These are phyloP conservation scores for Fusarium mangiferae DNA, from an alignment of 2,329 filamentous ascomycete genomes.

Conservation along the genomic window DNA sequence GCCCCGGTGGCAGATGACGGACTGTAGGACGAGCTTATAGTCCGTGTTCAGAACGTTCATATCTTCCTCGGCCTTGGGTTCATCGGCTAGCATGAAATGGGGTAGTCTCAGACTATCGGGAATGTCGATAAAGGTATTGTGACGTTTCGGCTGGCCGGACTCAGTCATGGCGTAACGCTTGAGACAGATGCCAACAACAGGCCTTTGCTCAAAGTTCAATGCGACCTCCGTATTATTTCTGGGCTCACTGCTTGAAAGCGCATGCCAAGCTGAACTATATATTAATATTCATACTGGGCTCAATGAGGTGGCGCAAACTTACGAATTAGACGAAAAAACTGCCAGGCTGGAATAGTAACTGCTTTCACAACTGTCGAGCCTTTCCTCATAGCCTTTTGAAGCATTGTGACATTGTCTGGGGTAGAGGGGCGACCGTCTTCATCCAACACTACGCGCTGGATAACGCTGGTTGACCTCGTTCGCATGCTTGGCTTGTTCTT, in stretches of 20 bases:
- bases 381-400: slow-evolving; percentile 57
- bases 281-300: slow-evolving; percentile 48
- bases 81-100: slow-evolving; percentile 85
- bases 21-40: slow-evolving; percentile 92
- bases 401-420: slow-evolving; percentile 53
- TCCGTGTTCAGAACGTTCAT: slow-evolving; percentile 79
- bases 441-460: slow-evolving; percentile 68
- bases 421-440: slow-evolving; percentile 58
- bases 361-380: slow-evolving; percentile 73
- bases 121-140: slow-evolving; percentile 90
- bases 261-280: slow-evolving; percentile 80
- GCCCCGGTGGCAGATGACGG: slow-evolving; percentile 91
- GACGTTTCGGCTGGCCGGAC: slow-evolving; percentile 74
- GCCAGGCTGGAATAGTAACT: slow-evolving; percentile 95
- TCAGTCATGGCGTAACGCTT: slow-evolving; percentile 84
- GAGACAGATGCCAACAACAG: slow-evolving; percentile 90
- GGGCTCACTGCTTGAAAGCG: slow-evolving; percentile 63
- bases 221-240: slow-evolving; percentile 81
- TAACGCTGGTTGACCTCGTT: slow-evolving; percentile 67
- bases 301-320: slow-evolving; percentile 51
- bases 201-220: slow-evolving; percentile 85
- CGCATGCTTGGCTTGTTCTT: slow-evolving; percentile 51
- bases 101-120: slow-evolving; percentile 83
- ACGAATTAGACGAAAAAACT: slow-evolving; percentile 95
- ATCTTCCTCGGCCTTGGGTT: slow-evolving; percentile 69